Base-by-base conservation (phyloP, 78 protist species). In the Ministeria vibrans region DNA sequence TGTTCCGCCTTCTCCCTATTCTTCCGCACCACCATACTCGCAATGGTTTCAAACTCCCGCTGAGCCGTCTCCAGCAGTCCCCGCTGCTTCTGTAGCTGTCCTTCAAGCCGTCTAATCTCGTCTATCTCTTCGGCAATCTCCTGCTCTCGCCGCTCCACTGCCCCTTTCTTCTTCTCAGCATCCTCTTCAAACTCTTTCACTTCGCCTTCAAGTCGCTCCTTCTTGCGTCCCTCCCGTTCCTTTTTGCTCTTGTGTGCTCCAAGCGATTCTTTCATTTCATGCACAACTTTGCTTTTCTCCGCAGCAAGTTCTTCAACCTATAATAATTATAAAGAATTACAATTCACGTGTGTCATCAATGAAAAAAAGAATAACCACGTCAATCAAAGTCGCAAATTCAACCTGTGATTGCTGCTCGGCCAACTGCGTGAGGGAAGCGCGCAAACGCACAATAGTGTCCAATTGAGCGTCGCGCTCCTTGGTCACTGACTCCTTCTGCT, bases 121-220 rank as follows among this genome's bases (percentile, higher is more conserved):
- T 63, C 42, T 41, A 5, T 20, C 44, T 32, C 41, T 55, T 63
- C 32, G 44, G 39, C 32, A 2, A 78, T 28, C 79, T 84, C 80
- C 68, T 80, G 62, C 78, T 80, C 42, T 46, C 36, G 22, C 46
- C 43, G 36, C 85, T 66, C 63, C 72, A 82, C 41, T 66, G 83
- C 89, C 27, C 9, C 41, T 2, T 39, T 23, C 39, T 71, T 38
- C 62, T 82, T 81, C 61, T 75, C 87, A 45, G 77, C 81, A 11
- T 70, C 66, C 64, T 78, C 79, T n/a, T 32, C 69, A 7, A 82
- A 80, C 76, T 90, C 91, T 45, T 81, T 85, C 23, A 89, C 78
- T 22, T 59, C 66, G 66, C 66, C 36, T 30, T 59, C 66, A 30
- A 59, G 66, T 30, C 28, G 20, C n/a, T 59, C 66, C 66, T 59